Evolutionary conservation across 495 filamentous ascomycete genomes (phyloP).

Genomic region (Aspergillus ellipticus): DNA sequence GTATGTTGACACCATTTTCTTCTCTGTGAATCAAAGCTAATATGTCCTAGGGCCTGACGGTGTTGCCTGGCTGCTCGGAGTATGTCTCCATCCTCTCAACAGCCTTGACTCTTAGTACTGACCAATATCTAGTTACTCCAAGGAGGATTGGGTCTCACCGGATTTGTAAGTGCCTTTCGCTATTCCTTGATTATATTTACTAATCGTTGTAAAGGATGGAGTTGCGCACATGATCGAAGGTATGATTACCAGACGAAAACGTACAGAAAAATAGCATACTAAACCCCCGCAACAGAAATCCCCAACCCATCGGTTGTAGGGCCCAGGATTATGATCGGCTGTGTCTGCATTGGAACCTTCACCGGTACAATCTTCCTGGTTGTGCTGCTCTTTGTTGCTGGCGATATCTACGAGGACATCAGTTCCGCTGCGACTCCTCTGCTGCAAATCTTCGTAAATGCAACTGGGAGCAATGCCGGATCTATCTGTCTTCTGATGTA

Average conservation of each 20-base stretch:
- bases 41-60: constrained; percentile 53
- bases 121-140: constrained; percentile 46
- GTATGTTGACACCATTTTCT: constrained; percentile 21
- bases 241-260: constrained; percentile 9
- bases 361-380: constrained; percentile 68
- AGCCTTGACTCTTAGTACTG: constrained; percentile 11
- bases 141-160: constrained; percentile 58
- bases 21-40: constrained; percentile 10
- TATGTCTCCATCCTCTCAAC: constrained; percentile 19
- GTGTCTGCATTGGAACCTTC: constrained; percentile 63
- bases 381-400: constrained; percentile 61
- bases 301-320: constrained; percentile 62
- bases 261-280: neutral
- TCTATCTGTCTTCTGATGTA: constrained; percentile 67
- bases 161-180: constrained; percentile 41
- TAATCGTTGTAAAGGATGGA: constrained; percentile 40
- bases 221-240: constrained; percentile 52
- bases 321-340: constrained; percentile 70
- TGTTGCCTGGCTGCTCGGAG: constrained; percentile 60
- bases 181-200: neutral
- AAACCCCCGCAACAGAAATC: constrained; percentile 48
- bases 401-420: constrained; percentile 58
- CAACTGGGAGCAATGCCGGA: constrained; percentile 60
- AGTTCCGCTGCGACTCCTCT: constrained; percentile 58
- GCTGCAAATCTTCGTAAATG: constrained; percentile 66